These are phyloP conservation scores for Pythium rhizo-oryzae DNA, from an alignment of 352 stramenopile species.

Conservation along the genomic window DNA sequence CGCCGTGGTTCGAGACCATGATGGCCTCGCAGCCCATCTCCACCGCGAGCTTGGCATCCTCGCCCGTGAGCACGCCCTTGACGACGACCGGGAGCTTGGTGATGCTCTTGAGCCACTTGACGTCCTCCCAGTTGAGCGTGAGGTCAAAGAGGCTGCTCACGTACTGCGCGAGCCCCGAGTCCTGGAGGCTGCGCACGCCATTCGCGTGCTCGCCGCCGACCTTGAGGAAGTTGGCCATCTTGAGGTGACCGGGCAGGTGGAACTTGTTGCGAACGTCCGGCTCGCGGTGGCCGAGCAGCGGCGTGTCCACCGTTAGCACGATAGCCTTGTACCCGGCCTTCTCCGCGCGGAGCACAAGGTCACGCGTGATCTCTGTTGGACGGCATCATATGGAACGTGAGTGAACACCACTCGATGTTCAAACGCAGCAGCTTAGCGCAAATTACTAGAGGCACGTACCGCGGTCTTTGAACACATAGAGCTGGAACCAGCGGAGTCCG, in stretches of 20 bases:
- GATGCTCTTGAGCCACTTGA: constrained; percentile 92
- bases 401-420: background rate
- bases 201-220: constrained; percentile 66
- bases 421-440: background rate
- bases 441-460: constrained; percentile 30
- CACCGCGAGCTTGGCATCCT: constrained; percentile 91
- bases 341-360: constrained; percentile 90
- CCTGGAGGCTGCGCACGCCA: constrained; percentile 52
- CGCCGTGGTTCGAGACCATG: constrained; percentile 95
- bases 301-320: constrained; percentile 96
- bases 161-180: constrained; percentile 57
- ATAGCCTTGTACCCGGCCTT: constrained; percentile 96
- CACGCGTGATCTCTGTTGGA: constrained; percentile 89
- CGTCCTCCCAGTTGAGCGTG: constrained; percentile 94
- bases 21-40: constrained; percentile 92
- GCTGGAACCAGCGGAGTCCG: constrained; percentile 94
- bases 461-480: constrained; percentile 96
- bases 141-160: constrained; percentile 93
- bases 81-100: constrained; percentile 91
- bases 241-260: constrained; percentile 70
- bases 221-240: constrained; percentile 43
- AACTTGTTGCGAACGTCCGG: constrained; percentile 95
- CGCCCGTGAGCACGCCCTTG: constrained; percentile 93
- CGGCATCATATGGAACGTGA: background rate
- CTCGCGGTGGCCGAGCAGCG: constrained; percentile 95